These are phyloP conservation scores for Cutaneotrichosporon sp. DNA, from an alignment of 1,284 basidiomycete species.

Conservation along the genomic window DNA sequence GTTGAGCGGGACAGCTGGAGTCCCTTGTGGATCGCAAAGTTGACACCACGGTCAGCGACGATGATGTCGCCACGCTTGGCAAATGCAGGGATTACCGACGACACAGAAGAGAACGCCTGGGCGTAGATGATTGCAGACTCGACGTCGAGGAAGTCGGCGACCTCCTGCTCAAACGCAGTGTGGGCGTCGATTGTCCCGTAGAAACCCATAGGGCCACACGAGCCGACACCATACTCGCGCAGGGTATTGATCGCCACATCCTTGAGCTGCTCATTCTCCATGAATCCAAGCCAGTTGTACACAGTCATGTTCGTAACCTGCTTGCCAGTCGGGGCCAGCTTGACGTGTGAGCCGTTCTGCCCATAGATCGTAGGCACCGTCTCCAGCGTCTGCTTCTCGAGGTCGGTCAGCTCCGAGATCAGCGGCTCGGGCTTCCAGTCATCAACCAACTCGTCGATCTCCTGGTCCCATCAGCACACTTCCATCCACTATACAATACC, in stretches of 20 bases:
- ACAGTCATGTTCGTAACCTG: constrained; percentile 78
- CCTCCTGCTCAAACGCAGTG: constrained; percentile 77
- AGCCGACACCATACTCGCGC: constrained; percentile 89
- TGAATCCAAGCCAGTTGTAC: constrained; percentile 88
- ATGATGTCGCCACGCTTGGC: constrained; percentile 97
- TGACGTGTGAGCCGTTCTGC: constrained; percentile 75
- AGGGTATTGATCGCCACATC: constrained; percentile 78
- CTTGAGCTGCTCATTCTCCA: constrained; percentile 83
- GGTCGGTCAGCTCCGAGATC: constrained; percentile 54
- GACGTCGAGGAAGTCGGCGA: constrained; percentile 84
- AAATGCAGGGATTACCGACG: constrained; percentile 94
- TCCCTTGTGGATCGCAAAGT: constrained; percentile 96
- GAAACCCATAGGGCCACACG: constrained; percentile 95
- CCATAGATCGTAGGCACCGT: constrained; percentile 76
- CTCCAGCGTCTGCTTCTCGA: constrained; percentile 65
- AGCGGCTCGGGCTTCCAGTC: constrained; percentile 93
- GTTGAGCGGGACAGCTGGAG: constrained; percentile 91
- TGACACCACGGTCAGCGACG: constrained; percentile 91
- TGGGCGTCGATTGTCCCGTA: constrained; percentile 97
- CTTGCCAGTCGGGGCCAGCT: constrained; percentile 68
- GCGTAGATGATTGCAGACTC: constrained; percentile 90
- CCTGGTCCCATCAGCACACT: too few relatives aligned
- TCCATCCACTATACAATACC: constrained; percentile 52
- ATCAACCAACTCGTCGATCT: constrained; percentile 92
- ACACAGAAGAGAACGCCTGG: constrained; percentile 86